Evolutionary conservation across 192 early-diverging fungal species (phyloP), one percentile per base, ranked within the genome.

Genomic region (Backusella liffmaniae): DNA sequence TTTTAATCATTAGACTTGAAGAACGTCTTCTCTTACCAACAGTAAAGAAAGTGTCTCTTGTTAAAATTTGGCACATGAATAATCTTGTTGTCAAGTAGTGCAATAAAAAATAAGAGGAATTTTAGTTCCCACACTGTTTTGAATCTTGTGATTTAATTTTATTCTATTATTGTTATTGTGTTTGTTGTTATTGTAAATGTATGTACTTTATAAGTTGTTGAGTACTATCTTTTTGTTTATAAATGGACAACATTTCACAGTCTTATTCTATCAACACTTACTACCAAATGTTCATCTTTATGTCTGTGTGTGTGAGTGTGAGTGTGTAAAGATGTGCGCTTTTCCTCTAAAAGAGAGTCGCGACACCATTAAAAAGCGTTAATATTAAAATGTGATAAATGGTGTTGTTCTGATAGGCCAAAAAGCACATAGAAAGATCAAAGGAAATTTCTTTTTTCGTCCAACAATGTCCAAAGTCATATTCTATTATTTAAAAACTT

Each of bases 11-110:
- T 76, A 82, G 81, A 89, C 88, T 85, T 92, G 82, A 90, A 90
- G 88, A 91, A 89, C 85, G 90, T 90, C 91, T 92, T 90, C 90
- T 87, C 73, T 83, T 89, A 90, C 91, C 88, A 89, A 84, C 86
- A 88, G 82, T 92, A 92, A 87, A 83, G 73, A 70, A 66, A 36
- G 36, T 23, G 46, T 51, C 56, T 18, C 73, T 56, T 49, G 7
- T 12, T 29, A 15, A 44, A 39, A 5, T 36, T 29, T 66, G 56
- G 56, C 56, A 62, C 56, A 62, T 62, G 56, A 29, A 12, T 21
- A n/a, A 18, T 53, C 18, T 62, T 62, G 21, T 62, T 62, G 56
- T 62, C 56, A 62, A 62, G 10, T 62, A 62, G 56, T 62, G 23
- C 21, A 62, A 62, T 62, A 62, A 62, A 56, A 21, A 62, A 62